These are phyloP conservation scores for Hippophae gyantsensis DNA, from an alignment of 306 rosid species.

Conservation along the genomic window DNA sequence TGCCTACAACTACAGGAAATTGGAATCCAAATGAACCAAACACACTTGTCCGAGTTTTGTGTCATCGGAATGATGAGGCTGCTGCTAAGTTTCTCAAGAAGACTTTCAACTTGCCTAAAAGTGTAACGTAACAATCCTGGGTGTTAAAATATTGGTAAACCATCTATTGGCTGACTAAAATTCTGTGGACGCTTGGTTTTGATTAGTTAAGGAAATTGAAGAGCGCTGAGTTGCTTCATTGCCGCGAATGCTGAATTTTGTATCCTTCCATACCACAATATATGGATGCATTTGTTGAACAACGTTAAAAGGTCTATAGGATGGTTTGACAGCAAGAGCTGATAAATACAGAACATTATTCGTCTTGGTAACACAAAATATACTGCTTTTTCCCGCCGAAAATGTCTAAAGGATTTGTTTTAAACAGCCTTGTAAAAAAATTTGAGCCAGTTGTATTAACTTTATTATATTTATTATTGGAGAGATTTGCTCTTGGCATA, in stretches of 20 bases:
- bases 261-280: too few species aligned
- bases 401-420: neutral
- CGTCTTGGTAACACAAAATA: neutral
- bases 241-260: too few species aligned
- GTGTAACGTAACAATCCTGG: conserved; percentile 32
- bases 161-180: too few species aligned
- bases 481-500: neutral
- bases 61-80: conserved; percentile 70
- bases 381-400: neutral
- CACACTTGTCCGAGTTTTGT: conserved; percentile 72
- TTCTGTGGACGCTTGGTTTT: too few species aligned
- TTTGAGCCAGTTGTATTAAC: neutral
- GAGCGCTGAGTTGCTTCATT: too few species aligned
- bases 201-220: too few species aligned
- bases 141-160: too few species aligned
- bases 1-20: conserved; percentile 71
- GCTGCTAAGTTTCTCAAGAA: conserved; percentile 94
- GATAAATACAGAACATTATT: neutral
- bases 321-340: too few species aligned
- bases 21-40: conserved; percentile 84
- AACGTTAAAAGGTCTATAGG: too few species aligned
- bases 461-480: neutral
- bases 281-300: too few species aligned
- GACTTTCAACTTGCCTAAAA: conserved; percentile 79
- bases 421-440: neutral